These are phyloP conservation scores for Aspergillus clavatus DNA, from an alignment of 2,329 filamentous ascomycete species.

Conservation along the genomic window DNA sequence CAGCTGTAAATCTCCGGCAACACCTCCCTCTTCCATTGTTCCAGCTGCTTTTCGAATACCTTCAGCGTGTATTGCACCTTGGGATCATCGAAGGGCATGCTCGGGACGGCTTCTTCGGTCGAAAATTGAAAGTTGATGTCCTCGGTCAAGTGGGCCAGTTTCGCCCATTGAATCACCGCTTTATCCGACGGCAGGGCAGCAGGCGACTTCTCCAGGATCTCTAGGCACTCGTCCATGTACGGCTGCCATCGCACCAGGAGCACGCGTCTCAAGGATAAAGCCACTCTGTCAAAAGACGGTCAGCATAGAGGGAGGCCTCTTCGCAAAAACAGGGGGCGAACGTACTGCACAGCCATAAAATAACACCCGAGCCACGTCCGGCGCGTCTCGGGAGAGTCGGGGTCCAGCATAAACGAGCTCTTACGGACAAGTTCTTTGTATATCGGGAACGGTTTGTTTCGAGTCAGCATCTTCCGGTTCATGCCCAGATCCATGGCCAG, in stretches of 20 bases:
- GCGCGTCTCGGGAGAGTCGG: slow-evolving; percentile 53
- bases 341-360: slow-evolving; percentile 54
- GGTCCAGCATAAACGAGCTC: slow-evolving; percentile 36
- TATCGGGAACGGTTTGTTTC: slow-evolving; percentile 29
- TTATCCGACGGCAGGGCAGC: slow-evolving; percentile 55
- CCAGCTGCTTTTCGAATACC: slow-evolving; percentile 60
- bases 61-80: slow-evolving; percentile 62
- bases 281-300: slow-evolving; percentile 42
- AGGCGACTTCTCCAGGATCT: slow-evolving; percentile 52
- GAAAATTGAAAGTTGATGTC: slow-evolving; percentile 63
- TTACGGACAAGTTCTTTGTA: slow-evolving; percentile 39
- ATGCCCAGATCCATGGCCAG: slow-evolving; percentile 83
- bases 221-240: slow-evolving; percentile 60
- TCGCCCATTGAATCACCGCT: slow-evolving; percentile 54
- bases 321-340: slow-evolving; percentile 6
- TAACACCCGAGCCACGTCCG: slow-evolving; percentile 59
- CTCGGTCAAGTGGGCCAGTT: slow-evolving; percentile 60
- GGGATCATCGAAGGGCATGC: slow-evolving; percentile 53
- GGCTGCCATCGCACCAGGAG: slow-evolving; percentile 58
- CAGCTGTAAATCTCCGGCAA: slow-evolving; percentile 51
- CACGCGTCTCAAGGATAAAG: slow-evolving; percentile 55
- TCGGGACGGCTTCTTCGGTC: slow-evolving; percentile 58
- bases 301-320: too few relatives aligned
- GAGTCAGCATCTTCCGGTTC: slow-evolving; percentile 49
- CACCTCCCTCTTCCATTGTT: slow-evolving; percentile 55